These are phyloP conservation scores for Cucumis sativus DNA, from an alignment of 306 rosid species.

Conservation along the genomic window DNA sequence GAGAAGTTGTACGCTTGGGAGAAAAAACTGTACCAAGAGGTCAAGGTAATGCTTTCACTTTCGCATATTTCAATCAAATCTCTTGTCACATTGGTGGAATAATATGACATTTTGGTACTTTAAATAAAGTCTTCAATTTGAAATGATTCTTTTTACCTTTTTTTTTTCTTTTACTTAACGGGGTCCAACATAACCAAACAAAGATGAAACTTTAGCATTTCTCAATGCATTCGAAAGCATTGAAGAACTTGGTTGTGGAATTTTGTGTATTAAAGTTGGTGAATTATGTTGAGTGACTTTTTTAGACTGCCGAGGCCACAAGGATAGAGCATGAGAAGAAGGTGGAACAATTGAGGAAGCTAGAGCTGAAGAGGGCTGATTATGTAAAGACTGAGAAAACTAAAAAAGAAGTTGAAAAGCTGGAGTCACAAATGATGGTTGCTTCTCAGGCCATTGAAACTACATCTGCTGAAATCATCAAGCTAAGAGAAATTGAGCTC, in stretches of 20 bases:
- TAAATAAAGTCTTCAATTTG: not conserved
- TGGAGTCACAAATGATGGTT: slow-evolving; percentile 90
- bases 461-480: slow-evolving; percentile 74
- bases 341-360: slow-evolving; percentile 50
- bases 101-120: slow-evolving; percentile 6
- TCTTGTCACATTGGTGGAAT: slow-evolving; percentile 1
- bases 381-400: slow-evolving; percentile 80
- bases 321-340: slow-evolving; percentile 74
- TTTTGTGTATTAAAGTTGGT: not conserved
- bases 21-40: slow-evolving; percentile 76
- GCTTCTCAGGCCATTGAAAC: slow-evolving; percentile 82
- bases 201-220: slow-evolving; percentile 2
- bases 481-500: slow-evolving; percentile 69
- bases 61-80: slow-evolving; percentile 5
- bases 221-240: not conserved
- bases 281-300: slow-evolving; percentile 7
- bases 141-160: not conserved
- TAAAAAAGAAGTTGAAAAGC: slow-evolving; percentile 79
- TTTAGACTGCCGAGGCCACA: slow-evolving; percentile 58
- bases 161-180: not conserved
- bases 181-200: not conserved
- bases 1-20: slow-evolving; percentile 96
- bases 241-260: not conserved
- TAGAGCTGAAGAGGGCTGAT: slow-evolving; percentile 78
- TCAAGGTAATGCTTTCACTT: slow-evolving; percentile 42